Conservation (phyloP, 768 basidiomycete species). For the Jaapia argillacea region DNA sequence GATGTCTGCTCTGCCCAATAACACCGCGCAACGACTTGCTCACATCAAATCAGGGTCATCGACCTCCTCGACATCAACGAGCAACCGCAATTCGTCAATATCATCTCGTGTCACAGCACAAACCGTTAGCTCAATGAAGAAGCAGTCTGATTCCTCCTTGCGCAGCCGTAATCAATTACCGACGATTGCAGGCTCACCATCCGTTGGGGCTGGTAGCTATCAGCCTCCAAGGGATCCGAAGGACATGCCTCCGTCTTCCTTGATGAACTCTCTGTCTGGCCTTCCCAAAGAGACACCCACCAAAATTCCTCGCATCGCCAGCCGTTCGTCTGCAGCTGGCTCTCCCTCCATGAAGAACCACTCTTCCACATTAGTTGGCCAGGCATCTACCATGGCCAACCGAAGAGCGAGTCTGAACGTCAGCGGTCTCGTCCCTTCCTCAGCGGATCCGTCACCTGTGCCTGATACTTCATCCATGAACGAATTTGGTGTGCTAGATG, state of each 20-base stretch:
- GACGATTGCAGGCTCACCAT: conserved; percentile 91
- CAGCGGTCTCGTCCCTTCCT: conserved; percentile 35
- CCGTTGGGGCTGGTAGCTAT: conserved; percentile 55
- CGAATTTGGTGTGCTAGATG: conserved; percentile 78
- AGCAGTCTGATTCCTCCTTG: conserved; percentile 75
- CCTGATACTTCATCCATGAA: conserved; percentile 35
- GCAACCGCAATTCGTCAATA: conserved; percentile 26
- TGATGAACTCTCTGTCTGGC: conserved; percentile 39
- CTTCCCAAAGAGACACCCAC: conserved; percentile 80
- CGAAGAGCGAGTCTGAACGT: conserved; percentile 62
- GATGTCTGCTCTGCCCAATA: conserved; percentile 71
- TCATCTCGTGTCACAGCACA: conserved; percentile 68
- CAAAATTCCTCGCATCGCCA: conserved; percentile 90
- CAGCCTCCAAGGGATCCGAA: conserved; percentile 45
- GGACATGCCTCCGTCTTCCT: conserved; percentile 44
- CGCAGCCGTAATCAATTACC: conserved; percentile 70
- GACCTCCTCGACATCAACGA: conserved; percentile 32
- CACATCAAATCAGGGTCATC: conserved; percentile 53
- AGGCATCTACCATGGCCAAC: conserved; percentile 30
- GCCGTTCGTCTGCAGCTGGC: conserved; percentile 62
- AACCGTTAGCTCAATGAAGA: conserved; percentile 80
- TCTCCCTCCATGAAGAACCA: conserved; percentile 64
- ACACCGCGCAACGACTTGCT: conserved; percentile 79
- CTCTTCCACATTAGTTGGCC: no score
- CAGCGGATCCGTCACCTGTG: conserved; percentile 57